A percentile compares a stretch with the other conserved stretches of the same genome.
These are phyloP conservation scores for Acacia pycnantha DNA, from an alignment of 331 rosid species.

Conservation along the genomic window DNA sequence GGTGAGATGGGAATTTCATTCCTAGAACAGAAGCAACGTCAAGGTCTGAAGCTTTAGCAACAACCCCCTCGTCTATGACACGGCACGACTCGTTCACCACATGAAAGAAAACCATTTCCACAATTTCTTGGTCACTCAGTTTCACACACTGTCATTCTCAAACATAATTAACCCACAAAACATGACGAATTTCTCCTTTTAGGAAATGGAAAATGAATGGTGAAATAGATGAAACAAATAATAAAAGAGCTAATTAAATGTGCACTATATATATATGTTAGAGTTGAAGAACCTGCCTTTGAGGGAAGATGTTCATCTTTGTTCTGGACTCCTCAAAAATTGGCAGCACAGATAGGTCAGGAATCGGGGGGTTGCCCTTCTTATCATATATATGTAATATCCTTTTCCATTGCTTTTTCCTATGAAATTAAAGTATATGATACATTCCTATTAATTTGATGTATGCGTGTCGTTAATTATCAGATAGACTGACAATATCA, in stretches of 20 bases:
- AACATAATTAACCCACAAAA: neutral
- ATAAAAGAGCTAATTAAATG: neutral
- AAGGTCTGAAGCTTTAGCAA: conserved; percentile 57
- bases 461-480: neutral
- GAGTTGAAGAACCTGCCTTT: neutral
- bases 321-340: neutral
- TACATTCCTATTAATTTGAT: neutral
- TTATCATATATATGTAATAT: neutral
- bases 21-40: conserved; percentile 67
- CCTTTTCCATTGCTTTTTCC: neutral
- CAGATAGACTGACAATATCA: neutral
- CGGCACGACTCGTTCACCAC: conserved; percentile 3
- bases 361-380: neutral
- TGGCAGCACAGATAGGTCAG: neutral
- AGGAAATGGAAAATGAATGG: neutral
- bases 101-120: neutral
- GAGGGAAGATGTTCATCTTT: neutral
- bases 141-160: neutral
- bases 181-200: neutral
- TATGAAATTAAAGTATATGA: neutral
- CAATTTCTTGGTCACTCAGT: neutral
- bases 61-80: neutral
- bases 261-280: neutral
- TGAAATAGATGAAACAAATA: neutral
- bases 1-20: conserved; percentile 64